Percentiles rank a stretch among this genome's conserved stretches.
These are phyloP conservation scores for Colletotrichum endophyticum DNA, from an alignment of 2,329 filamentous ascomycete genomes.

Conservation along the genomic window DNA sequence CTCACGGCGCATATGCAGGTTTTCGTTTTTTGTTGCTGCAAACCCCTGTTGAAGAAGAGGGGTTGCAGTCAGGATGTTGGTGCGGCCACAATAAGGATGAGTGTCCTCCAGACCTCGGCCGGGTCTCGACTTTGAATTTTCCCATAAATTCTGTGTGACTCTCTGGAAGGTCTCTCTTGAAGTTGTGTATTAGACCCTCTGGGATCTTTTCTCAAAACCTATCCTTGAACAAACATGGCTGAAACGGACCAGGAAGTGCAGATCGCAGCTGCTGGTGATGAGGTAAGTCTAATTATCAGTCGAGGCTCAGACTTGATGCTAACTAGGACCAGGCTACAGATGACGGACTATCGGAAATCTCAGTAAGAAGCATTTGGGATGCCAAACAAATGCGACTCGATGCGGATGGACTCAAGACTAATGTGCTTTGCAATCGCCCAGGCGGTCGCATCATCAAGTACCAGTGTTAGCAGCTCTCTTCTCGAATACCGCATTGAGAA, in stretches of 20 bases:
- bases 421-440: background rate
- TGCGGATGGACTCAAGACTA: background rate
- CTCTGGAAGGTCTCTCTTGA: background rate
- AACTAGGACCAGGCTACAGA: fast-evolving
- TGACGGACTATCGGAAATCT: background rate
- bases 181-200: background rate
- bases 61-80: background rate
- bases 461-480: background rate
- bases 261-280: background rate
- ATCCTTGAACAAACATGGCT: background rate
- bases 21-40: background rate
- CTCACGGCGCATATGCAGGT: background rate
- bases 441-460: background rate
- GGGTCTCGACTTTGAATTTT: background rate
- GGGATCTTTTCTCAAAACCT: background rate
- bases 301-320: background rate
- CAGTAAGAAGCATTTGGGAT: background rate
- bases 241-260: background rate
- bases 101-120: background rate
- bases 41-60: background rate
- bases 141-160: background rate
- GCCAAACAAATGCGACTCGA: background rate
- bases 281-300: background rate
- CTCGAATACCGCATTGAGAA: background rate
- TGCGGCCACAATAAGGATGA: background rate